Conservation (phyloP, 2,329 filamentous ascomycete genomes). For the Neoascochyta sp. region DNA sequence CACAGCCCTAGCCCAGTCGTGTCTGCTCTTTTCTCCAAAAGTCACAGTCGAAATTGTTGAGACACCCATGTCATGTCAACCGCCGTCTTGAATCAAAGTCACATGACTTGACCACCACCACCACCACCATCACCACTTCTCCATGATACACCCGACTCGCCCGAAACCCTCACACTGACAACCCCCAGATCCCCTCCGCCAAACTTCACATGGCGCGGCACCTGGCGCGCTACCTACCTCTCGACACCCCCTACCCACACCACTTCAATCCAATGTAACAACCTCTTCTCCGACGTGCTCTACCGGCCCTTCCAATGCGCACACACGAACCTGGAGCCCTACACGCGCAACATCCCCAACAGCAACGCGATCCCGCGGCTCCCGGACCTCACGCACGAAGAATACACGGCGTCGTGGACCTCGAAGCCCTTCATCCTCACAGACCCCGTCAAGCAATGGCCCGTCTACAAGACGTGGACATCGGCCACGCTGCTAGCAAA, state of each 20-base stretch:
- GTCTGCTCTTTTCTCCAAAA: no score
- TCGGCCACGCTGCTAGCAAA: constrained; percentile 61
- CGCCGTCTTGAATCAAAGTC: no score
- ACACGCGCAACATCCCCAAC: constrained; percentile 65
- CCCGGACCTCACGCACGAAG: constrained; percentile 62
- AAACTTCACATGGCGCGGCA: constrained; percentile 67
- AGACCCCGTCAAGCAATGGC: constrained; percentile 76
- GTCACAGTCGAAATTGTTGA: no score
- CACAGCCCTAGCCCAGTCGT: no score
- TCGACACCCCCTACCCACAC: constrained; percentile 53
- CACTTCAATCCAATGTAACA: constrained; percentile 64
- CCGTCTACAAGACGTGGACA: constrained; percentile 70
- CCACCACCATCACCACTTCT: no score
- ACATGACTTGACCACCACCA: no score
- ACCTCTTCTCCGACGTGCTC: constrained; percentile 84
- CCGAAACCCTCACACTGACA: constrained; percentile 1
- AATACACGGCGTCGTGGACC: constrained; percentile 74
- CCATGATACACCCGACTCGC: no score
- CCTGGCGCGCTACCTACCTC: constrained; percentile 79
- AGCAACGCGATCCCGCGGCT: constrained; percentile 71
- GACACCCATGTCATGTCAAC: no score
- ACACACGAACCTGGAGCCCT: constrained; percentile 65
- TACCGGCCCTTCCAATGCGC: constrained; percentile 89
- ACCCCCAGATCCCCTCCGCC: constrained; percentile 41
- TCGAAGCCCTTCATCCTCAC: constrained; percentile 84